Evolutionary conservation across 352 stramenopile species (phyloP), one percentile per base, ranked within the genome.

Genomic region (Achlya hypogyna): DNA sequence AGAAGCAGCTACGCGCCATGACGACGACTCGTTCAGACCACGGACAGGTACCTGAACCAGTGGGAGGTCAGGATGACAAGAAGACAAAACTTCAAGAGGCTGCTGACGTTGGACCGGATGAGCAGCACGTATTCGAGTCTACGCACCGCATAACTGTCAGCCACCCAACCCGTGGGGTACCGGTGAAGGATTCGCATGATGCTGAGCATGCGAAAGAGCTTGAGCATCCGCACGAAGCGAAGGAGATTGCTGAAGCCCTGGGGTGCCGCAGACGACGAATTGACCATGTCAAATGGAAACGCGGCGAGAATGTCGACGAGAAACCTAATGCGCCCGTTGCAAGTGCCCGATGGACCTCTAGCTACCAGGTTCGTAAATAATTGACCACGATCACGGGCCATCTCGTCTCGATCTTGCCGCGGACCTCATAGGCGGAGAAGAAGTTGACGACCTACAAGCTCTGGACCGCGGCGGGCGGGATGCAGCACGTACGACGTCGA

Each of bases 21-120:
- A 9, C 4, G 25, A 34, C 2, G 1, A 2, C 25, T 47, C 53
- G 35, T 20, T 2, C 4, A 49, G 4, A 1, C 6, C 27, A n/a
- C 28, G n/a, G 18, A 38, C 25, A 28, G 8, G 4, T 28, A 64
- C 54, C 54, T 64, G 72, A 89, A 81, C 83, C 83, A 91, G 51
- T 91, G 83, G 6, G 83, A 91, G 20, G 82, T 87, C 35, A 89
- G 87, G 29, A 70, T 82, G n/a, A 91, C 83, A 27, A 91, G 73
- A 56, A 91, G 75, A 47, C 72, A 88, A 68, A 89, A 91, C 62
- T 91, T 91, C 62, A 88, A 78, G 56, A 91, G 70, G 35, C 81
- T 87, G 71, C 83, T 89, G 29, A 89, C 78, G 23, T 78, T 91
- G 9, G 83, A 91, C 5, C 81, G 78, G 28, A 91, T 69, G 29